phyloP scores from a whole-genome alignment of 495 filamentous ascomycete species.

The Viridothelium virens region DNA sequence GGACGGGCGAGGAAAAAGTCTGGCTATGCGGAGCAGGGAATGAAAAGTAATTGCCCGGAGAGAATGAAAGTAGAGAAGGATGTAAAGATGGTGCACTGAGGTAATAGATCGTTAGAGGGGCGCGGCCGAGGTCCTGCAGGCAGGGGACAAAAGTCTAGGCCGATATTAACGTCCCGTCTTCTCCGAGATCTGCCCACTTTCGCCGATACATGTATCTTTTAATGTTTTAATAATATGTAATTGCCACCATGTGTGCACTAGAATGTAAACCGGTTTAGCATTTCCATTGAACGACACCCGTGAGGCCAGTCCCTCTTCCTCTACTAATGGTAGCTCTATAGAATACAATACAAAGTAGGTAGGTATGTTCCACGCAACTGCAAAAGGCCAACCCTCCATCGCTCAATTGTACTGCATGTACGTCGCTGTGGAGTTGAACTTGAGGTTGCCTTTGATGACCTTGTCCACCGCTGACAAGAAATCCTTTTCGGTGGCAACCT shows the following conservation, averaged over 20 bases:
- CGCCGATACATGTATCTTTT: neutral
- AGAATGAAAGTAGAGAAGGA: neutral
- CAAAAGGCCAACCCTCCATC: neutral
- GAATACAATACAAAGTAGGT: no score
- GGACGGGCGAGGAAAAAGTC: neutral
- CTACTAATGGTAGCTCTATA: neutral
- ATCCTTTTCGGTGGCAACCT: conserved; percentile 99
- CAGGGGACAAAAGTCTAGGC: conserved; percentile 1
- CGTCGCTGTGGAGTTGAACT: conserved; percentile 97
- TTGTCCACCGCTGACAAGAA: conserved; percentile 97
- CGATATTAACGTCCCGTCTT: neutral
- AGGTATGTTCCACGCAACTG: neutral
- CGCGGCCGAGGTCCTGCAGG: neutral
- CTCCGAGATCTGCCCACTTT: neutral
- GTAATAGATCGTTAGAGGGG: conserved; percentile 10
- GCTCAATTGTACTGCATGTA: conserved; percentile 98
- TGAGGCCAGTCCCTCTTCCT: neutral
- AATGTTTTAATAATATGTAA: no score
- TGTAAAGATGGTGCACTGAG: neutral
- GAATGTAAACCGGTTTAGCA: no score
- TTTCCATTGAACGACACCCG: neutral
- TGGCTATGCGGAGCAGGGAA: neutral
- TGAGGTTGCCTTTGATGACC: conserved; percentile 98
- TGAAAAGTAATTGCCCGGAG: neutral
- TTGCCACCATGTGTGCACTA: no score